These are phyloP conservation scores for Coprinellus micaceus DNA, from an alignment of 768 basidiomycete genomes.

Conservation along the genomic window DNA sequence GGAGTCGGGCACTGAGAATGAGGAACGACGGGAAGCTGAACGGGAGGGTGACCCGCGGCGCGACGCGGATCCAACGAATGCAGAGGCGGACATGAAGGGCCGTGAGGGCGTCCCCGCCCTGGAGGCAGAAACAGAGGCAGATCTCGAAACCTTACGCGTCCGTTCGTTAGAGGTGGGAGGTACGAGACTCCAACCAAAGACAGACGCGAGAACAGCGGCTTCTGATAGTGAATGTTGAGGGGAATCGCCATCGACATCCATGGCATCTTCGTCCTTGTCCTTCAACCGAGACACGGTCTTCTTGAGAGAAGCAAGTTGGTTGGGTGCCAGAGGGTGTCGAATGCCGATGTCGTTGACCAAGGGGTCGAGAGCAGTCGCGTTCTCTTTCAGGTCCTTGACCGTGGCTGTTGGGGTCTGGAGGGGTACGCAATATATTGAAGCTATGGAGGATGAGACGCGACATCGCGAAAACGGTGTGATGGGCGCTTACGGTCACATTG, in stretches of 20 bases:
- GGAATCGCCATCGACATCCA: constrained; percentile 16
- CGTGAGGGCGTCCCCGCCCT: neutral
- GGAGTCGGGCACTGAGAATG: constrained; percentile 16
- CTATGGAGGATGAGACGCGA: constrained; percentile 24
- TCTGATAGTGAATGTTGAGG: constrained; percentile 29
- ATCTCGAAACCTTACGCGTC: neutral
- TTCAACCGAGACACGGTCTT: constrained; percentile 34
- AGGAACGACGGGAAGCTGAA: constrained; percentile 16
- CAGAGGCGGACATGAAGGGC: neutral
- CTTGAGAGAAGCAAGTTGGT: constrained; percentile 52
- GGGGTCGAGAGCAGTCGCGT: constrained; percentile 50
- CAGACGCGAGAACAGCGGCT: constrained; percentile 39
- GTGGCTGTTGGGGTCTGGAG: constrained; percentile 62
- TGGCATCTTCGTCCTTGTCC: constrained; percentile 9
- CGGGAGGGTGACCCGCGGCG: constrained; percentile 8
- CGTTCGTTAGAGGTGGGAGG: constrained; percentile 27
- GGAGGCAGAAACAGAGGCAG: neutral
- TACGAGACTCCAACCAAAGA: constrained; percentile 51
- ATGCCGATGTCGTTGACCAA: constrained; percentile 52
- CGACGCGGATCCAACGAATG: neutral
- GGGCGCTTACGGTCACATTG: constrained; percentile 70
- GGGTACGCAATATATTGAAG: constrained; percentile 72
- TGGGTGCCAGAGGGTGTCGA: constrained; percentile 69
- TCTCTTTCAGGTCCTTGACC: constrained; percentile 55
- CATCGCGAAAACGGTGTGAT: neutral